These are phyloP conservation scores for Polyrhizophydium stewartii DNA, from an alignment of 371 early-diverging fungal species.

Conservation along the genomic window DNA sequence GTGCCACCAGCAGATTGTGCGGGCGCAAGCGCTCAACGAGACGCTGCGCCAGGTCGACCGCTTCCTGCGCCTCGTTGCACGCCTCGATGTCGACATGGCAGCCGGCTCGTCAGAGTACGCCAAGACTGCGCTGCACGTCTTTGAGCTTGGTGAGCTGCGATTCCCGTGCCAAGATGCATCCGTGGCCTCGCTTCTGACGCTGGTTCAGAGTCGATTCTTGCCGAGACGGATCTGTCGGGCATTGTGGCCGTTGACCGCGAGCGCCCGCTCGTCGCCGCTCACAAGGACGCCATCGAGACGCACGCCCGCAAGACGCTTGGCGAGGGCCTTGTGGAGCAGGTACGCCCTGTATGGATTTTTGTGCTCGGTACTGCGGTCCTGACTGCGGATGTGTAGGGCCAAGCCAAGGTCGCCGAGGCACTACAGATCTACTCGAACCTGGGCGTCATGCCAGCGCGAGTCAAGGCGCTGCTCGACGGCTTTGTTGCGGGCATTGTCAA, in stretches of 20 bases:
- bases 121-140: constrained; percentile 20
- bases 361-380: not conserved
- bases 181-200: not conserved
- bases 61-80: constrained; percentile 56
- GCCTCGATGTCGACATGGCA: constrained; percentile 59
- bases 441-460: constrained; percentile 49
- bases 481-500: constrained; percentile 47
- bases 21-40: constrained; percentile 60
- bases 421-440: constrained; percentile 74
- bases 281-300: constrained; percentile 42
- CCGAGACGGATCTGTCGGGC: constrained; percentile 60
- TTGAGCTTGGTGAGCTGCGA: constrained; percentile 16
- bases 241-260: constrained; percentile 61
- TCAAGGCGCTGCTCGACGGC: constrained; percentile 35
- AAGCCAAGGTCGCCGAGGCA: constrained; percentile 67
- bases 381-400: constrained; percentile 36
- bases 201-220: constrained; percentile 43
- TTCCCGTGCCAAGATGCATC: no score
- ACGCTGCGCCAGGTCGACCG: constrained; percentile 60
- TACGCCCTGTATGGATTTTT: constrained; percentile 1
- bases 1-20: constrained; percentile 59
- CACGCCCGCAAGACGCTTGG: constrained; percentile 55
- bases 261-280: constrained; percentile 39
- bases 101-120: constrained; percentile 49
- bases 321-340: constrained; percentile 53